Evolutionary conservation across 495 filamentous ascomycete species (phyloP).

Genomic region (Rhypophila decipiens): DNA sequence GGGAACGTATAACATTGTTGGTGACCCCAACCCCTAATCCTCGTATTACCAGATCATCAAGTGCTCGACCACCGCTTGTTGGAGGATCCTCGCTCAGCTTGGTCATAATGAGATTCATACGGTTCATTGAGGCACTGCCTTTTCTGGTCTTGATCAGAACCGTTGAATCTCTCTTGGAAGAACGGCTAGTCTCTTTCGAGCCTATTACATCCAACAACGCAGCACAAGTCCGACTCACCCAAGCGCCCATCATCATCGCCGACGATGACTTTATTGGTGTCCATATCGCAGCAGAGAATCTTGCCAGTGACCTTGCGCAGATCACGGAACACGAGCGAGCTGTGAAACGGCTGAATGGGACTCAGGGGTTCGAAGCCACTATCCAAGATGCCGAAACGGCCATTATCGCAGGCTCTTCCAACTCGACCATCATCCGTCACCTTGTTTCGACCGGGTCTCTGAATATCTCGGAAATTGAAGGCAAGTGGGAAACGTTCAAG

Average conservation of each 20-base stretch:
- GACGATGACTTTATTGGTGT: conserved; percentile 50
- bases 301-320: conserved; percentile 52
- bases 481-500: conserved; percentile 57
- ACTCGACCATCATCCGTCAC: conserved; percentile 43
- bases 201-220: neutral
- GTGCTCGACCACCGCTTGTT: too few relatives aligned
- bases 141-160: too few relatives aligned
- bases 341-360: conserved; percentile 18
- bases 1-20: too few relatives aligned
- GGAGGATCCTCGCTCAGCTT: too few relatives aligned
- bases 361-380: conserved; percentile 9
- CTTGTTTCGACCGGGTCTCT: conserved; percentile 34
- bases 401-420: conserved; percentile 54
- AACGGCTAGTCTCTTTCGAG: neutral
- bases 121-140: too few relatives aligned
- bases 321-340: conserved; percentile 45
- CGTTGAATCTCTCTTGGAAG: neutral
- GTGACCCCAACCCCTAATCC: too few relatives aligned
- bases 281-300: conserved; percentile 48
- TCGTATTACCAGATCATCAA: too few relatives aligned
- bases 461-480: conserved; percentile 39
- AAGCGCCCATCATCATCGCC: conserved; percentile 31
- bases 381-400: conserved; percentile 22
- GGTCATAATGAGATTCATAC: too few relatives aligned
- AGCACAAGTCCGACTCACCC: neutral